Base-by-base conservation (phyloP, 495 filamentous ascomycete genomes). In the Amniculicola lignicola region DNA sequence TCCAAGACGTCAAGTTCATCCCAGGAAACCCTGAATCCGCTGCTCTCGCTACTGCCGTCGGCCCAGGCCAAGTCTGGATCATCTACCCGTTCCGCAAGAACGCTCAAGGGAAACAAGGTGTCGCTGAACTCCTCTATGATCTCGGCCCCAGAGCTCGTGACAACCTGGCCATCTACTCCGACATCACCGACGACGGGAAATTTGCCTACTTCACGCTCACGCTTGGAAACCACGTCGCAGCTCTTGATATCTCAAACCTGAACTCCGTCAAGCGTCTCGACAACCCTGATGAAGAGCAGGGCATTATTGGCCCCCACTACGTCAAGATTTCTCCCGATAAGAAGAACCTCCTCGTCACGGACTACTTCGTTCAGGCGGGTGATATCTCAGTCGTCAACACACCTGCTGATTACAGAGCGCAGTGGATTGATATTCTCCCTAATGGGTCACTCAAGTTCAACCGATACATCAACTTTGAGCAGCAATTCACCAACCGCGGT, bases 1-100 rank as follows among this genome's bases (percentile, higher is more conserved):
- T 83, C 51, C 79, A 85, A 69, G 81, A 85, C 59, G 79, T 83
- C 65, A 83, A 83, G 64, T 82, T 81, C 68, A 85, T 83, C 59
- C 82, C 81, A 2, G 78, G 79, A 7, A 81, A 85, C 69, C 53
- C 69, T 2, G 81, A 85, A 51, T 68, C 69, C 18, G 81, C 81
- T 21, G 81, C 80, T 23, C 70, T 85, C 18, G 82, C 81, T 11
- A 82, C 81, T 41, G 81, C 82, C 5, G 82, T 83, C 19, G 76
- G 79, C 36, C 75, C 80, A 4, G 82, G 79, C 31, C 77, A 83
- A 63, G 77, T 83, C 39, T 83, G 81, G 80, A 80, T 83, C 62
- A 80, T 85, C 69, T 83, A 83, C 61, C 82, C 82, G 14, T 76
- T 77, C 68, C 78, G 77, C 47, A 78, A 66, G 40, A 72, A 79